Base-by-base conservation (phyloP, 768 basidiomycete genomes). In the Leccinum truebloodii region DNA sequence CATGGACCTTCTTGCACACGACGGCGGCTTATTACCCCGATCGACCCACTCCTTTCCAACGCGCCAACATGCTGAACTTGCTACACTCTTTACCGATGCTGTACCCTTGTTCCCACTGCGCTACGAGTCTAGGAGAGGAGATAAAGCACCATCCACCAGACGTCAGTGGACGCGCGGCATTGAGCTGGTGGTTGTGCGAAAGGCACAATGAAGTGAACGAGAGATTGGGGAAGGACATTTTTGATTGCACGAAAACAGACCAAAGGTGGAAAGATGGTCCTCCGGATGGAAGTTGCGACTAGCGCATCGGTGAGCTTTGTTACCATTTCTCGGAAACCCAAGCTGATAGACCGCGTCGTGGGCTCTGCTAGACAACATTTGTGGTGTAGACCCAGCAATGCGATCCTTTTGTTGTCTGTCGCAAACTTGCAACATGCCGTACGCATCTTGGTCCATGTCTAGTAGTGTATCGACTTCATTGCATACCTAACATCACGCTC, bases 1-100 rank as follows among this genome's bases (percentile, higher is more conserved):
- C 96, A 2, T 98, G 96, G 96, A 89, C 94, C 16, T 98, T 98
- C 82, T 80, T 98, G 34, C 96, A 98, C 70, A 88, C 94, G 9
- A 89, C 96, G 6, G 95, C 95, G 0, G 94, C 96, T 22, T 97
- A 98, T 75, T 98, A 95, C 76, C 95, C 96, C 28, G 85, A 88
- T n/a, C 75, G 78, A 16, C 93, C 96, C 1, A 85, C 88, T 0
- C 80, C 86, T 1, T 77, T 78, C 6, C 93, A 96, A 67, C 88
- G 90, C 59, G 81, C 85, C 30, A 87, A 91, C 64, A 98, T 98
- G 95, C 78, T 92, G 35, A 80, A 82, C 67, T 81, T 98, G 26
- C 76, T 98, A 14, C 82, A 83, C 53, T 82, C 94, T 1, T 75
- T 96, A 44, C 94, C 95, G 0, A 73, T 84, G 9, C 77, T 98